Conservation (phyloP, 2,329 filamentous ascomycete species). For the Hypoxylon sp. region DNA sequence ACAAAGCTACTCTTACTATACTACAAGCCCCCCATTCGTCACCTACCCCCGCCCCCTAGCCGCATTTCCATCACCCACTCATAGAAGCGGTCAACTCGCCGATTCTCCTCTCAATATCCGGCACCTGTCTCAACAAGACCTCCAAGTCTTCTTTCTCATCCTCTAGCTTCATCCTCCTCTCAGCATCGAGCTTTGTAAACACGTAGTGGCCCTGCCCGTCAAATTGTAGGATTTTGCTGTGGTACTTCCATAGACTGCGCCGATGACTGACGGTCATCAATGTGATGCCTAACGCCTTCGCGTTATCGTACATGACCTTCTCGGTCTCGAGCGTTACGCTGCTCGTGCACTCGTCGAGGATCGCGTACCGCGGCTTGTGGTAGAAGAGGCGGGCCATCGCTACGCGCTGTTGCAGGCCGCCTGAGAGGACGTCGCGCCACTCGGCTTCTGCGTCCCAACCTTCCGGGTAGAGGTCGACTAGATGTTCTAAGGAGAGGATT, state of each 20-base stretch:
- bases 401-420: slow-evolving; percentile 93
- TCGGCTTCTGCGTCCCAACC: slow-evolving; percentile 96
- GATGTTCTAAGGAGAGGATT: slow-evolving; percentile 83
- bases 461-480: slow-evolving; percentile 80
- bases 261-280: slow-evolving; percentile 97
- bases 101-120: slow-evolving; percentile 88
- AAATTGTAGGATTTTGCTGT: slow-evolving; percentile 94
- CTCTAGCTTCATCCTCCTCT: slow-evolving; percentile 85
- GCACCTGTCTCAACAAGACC: slow-evolving; percentile 83
- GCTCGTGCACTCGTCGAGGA: slow-evolving; percentile 96
- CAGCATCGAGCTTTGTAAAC: slow-evolving; percentile 91
- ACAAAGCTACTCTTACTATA: slow-evolving; percentile 22
- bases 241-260: slow-evolving; percentile 95
- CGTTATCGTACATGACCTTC: slow-evolving; percentile 96
- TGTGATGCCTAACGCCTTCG: slow-evolving; percentile 90
- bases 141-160: slow-evolving; percentile 98
- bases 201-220: slow-evolving; percentile 93
- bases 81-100: slow-evolving; percentile 75
- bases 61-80: slow-evolving; percentile 4
- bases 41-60: not conserved
- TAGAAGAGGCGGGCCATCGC: slow-evolving; percentile 98
- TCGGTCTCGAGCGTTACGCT: slow-evolving; percentile 96
- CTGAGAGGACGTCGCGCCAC: slow-evolving; percentile 94
- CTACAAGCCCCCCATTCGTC: slow-evolving; percentile 18
- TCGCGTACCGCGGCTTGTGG: slow-evolving; percentile 91